Base-by-base conservation (phyloP, 208 protist species). In the Trypanosoma grayi region DNA sequence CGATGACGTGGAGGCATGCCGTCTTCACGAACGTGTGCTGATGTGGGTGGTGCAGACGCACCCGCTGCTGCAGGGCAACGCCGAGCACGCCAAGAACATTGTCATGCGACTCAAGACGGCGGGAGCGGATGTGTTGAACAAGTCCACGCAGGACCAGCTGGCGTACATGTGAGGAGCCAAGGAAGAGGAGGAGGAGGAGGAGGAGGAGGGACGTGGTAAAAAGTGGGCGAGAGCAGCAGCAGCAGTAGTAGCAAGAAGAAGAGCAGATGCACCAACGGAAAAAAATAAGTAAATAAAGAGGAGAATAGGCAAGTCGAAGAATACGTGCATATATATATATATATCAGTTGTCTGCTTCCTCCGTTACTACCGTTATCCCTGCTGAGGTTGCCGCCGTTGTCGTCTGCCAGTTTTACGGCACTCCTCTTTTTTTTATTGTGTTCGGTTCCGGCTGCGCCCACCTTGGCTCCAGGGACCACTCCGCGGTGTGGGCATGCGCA, bases 11-110 rank as follows among this genome's bases (percentile, higher is more conserved):
- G 84, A 94, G 70, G 82, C 88, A 2, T 51, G 59, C 37, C 73
- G 75, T 36, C 73, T 94, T 18, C 88, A 94, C 64, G 84, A 92
- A 50, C 68, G 73, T 11, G 57, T 94, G 40, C 53, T 94, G 31
- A 50, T 53, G 40, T 92, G 84, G 87, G 66, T 92, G 13, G 53
- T 60, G 27, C 62, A 77, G 43, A 37, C 74, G 13, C 60, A 85
- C 56, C 77, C 85, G 10, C 34, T 89, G 14, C 37, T 92, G 20
- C 60, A 70, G 33, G 58, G 48, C 16, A 22, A 60, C 9, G 70
- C 69, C 9, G 69, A 54, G 18, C 54, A 63, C 2, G 56, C 28
- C 2, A 43, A 66, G 20, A 70, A 56, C 34, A 79, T 94, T 37
- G 22, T 92, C 16, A 20, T 14, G 37, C 61, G 66, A 11, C 24